phyloP scores from a whole-genome alignment of 2,329 filamentous ascomycete species.

The Cladobotryum protrusum region DNA sequence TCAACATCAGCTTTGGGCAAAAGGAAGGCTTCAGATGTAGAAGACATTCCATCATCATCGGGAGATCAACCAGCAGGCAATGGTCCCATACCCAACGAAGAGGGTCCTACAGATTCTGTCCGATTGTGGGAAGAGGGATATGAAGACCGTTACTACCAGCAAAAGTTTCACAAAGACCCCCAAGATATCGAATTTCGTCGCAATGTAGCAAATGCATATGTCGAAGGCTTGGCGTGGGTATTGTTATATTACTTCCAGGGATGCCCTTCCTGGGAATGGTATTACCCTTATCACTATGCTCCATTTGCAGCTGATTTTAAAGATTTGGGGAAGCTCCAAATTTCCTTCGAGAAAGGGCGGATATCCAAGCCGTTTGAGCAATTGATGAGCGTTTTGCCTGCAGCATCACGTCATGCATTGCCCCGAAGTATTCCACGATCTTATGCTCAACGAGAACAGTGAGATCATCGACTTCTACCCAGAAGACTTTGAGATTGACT shows the following conservation, averaged over 20 bases:
- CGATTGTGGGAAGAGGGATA: conserved; percentile 94
- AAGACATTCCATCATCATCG: conserved; percentile 54
- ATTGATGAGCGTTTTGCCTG: conserved; percentile 94
- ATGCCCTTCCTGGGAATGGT: conserved; percentile 98
- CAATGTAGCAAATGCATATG: conserved; percentile 84
- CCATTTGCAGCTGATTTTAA: conserved; percentile 95
- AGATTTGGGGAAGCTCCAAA: conserved; percentile 69
- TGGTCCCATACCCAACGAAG: conserved; percentile 45
- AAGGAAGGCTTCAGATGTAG: conserved; percentile 67
- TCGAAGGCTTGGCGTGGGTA: conserved; percentile 93
- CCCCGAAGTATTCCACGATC: conserved; percentile 78
- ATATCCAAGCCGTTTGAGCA: conserved; percentile 94
- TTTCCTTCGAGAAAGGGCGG: conserved; percentile 75
- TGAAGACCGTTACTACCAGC: conserved; percentile 90
- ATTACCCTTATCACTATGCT: conserved; percentile 96
- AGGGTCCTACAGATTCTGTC: conserved; percentile 71
- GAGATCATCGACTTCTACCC: conserved; percentile 98
- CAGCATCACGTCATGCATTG: conserved; percentile 85
- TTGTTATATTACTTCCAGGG: conserved; percentile 96
- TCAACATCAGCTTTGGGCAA: conserved; percentile 55
- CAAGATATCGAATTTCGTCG: conserved; percentile 80
- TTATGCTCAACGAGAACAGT: conserved; percentile 85
- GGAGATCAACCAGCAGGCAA: conserved; percentile 48
- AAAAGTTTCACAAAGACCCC: conserved; percentile 84
- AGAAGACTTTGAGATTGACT: conserved; percentile 82